Evolutionary conservation across 2,329 filamentous ascomycete genomes (phyloP).

Genomic region (Coniochaeta sp.): DNA sequence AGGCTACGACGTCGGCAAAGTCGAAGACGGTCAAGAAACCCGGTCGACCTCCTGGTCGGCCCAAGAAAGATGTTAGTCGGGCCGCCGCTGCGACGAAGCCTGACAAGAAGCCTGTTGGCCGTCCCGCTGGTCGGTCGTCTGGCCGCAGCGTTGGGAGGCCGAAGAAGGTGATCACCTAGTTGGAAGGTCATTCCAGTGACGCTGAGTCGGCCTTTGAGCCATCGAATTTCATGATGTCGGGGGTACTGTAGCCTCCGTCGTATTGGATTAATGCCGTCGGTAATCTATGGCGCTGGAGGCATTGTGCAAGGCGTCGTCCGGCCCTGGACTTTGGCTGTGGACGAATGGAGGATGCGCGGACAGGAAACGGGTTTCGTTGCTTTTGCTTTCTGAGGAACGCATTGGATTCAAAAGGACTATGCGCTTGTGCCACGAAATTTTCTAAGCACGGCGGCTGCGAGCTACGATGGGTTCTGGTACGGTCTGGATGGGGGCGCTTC

Average conservation of each 20-base stretch:
- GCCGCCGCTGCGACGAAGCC: background rate
- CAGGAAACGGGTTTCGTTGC: background rate
- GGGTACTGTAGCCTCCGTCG: background rate
- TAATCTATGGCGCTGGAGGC: background rate
- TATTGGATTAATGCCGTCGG: background rate
- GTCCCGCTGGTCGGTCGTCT: background rate
- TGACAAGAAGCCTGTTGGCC: background rate
- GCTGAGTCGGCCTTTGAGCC: background rate
- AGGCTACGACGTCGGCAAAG: slow-evolving; percentile 6
- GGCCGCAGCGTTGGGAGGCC: background rate
- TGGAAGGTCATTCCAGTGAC: background rate
- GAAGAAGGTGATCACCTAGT: background rate
- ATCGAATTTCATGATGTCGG: background rate
- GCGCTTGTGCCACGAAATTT: background rate
- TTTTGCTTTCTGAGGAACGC: background rate
- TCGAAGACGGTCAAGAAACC: background rate
- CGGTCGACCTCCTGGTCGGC: background rate
- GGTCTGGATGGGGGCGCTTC: background rate
- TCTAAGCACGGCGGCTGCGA: background rate
- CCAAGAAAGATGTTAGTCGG: slow-evolving; percentile 1
- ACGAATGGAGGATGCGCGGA: background rate
- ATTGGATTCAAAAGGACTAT: background rate
- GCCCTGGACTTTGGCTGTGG: background rate
- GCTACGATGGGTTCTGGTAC: background rate
- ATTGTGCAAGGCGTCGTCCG: background rate